These are phyloP conservation scores for Penicillium cosmopolitanum DNA, from an alignment of 495 filamentous ascomycete genomes.

Conservation along the genomic window DNA sequence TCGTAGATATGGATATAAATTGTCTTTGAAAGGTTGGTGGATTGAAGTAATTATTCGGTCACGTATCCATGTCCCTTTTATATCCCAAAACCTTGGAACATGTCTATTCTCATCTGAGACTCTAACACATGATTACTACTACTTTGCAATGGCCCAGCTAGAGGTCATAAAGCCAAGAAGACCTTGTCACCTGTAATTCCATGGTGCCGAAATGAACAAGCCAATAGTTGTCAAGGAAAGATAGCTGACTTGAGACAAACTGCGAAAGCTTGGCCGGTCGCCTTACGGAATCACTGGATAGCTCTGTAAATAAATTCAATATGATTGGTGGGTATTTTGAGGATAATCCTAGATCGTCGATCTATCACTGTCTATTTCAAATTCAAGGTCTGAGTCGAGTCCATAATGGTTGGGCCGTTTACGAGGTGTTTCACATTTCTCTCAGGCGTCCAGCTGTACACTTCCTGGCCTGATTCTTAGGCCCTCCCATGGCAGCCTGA, in stretches of 20 bases:
- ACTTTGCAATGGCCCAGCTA: no score
- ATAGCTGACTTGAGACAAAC: not conserved
- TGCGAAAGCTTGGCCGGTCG: not conserved
- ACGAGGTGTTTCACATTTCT: not conserved
- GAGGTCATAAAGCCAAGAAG: no score
- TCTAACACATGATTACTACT: no score
- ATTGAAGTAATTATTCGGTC: no score
- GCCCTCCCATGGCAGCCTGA: not conserved
- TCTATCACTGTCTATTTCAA: not conserved
- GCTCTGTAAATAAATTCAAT: not conserved
- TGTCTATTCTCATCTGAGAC: no score
- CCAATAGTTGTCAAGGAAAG: not conserved
- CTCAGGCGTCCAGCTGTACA: not conserved
- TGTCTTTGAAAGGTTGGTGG: no score
- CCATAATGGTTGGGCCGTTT: not conserved
- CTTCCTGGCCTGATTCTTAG: not conserved
- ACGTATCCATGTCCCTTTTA: no score
- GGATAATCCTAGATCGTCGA: not conserved
- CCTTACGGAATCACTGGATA: not conserved
- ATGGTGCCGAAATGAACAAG: not conserved
- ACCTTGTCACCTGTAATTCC: no score
- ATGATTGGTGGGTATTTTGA: not conserved
- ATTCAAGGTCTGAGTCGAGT: not conserved
- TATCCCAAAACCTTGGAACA: no score
- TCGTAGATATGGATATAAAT: no score